Base-by-base conservation (phyloP, 2,329 filamentous ascomycete genomes). In the Fusarium algeriense region DNA sequence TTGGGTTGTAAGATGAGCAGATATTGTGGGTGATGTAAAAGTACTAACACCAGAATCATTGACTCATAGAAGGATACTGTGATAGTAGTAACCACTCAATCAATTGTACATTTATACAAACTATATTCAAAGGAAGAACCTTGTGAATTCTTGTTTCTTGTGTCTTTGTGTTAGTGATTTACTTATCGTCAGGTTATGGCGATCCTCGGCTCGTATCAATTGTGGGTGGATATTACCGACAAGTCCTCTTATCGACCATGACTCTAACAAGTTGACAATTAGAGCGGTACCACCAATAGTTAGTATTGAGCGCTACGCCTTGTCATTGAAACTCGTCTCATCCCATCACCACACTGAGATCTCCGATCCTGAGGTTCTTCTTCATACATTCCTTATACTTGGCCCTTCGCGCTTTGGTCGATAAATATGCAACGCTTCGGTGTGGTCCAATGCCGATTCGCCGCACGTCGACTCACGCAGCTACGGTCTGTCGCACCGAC, bases 51-150 rank as follows among this genome's bases (percentile, higher is more conserved):
- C 60, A 73, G 59, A 70, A 64, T 66, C 56, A 64, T 73, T 63
- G 50, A 56, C 48, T 44, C 65, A 72, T 76, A 77, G 72, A 74
- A 55, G 58, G 53, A 74, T 64, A 57, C 68, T 64, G 60, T 62
- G 38, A 65, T 46, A 65, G 68, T 70, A 69, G 44, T 57, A 74
- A 74, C 75, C 73, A 77, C 75, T 77, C 75, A 77, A 75, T 76
- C 73, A 73, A 76, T 60, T 76, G 67, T 77, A 76, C 43, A 73
- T 58, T 66, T 41, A 44, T 20, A 48, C n/a, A 26, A 48, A 37
- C n/a, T 9, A 34, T 35, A 23, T 37, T 20, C 8, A 30, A 60
- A 49, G 30, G 3, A 8, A 13, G 15, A 41, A 12, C 10, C 12
- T 11, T 32, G 7, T 20, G 0, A 28, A 12, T 15, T 32, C 7